A percentile compares a stretch with the other conserved stretches of the same genome.
Evolutionary conservation across 2,329 filamentous ascomycete genomes (phyloP).

Genomic region (Cladosporium sp.): DNA sequence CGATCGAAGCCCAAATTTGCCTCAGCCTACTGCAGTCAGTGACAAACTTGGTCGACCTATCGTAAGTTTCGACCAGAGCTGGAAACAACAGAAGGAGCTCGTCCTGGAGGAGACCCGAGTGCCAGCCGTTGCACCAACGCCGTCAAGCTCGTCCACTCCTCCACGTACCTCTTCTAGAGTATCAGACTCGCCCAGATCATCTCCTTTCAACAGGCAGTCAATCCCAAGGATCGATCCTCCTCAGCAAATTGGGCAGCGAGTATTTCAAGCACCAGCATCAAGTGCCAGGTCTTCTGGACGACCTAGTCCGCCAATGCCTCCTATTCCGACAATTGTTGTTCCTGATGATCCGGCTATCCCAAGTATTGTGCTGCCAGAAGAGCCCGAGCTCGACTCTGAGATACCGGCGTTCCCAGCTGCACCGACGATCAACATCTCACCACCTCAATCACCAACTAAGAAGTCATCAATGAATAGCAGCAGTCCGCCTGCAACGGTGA

Average conservation of each 20-base stretch:
- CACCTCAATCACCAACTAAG: slow-evolving; percentile 14
- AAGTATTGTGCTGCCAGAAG: slow-evolving; percentile 24
- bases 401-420: slow-evolving; percentile 12
- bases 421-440: slow-evolving; percentile 20
- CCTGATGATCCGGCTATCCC: slow-evolving; percentile 5
- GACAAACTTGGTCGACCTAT: slow-evolving; percentile 87
- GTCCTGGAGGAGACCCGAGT: slow-evolving; percentile 57
- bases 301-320: slow-evolving; percentile 15
- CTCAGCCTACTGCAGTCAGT: slow-evolving; percentile 85
- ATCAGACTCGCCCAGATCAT: slow-evolving; percentile 4
- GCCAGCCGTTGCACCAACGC: slow-evolving; percentile 24
- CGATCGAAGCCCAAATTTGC: slow-evolving; percentile 81
- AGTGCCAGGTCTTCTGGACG: background rate
- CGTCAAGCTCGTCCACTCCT: background rate
- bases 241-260: background rate
- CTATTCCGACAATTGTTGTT: slow-evolving; percentile 21
- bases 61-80: slow-evolving; percentile 90
- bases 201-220: slow-evolving; percentile 8
- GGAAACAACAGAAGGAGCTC: slow-evolving; percentile 66
- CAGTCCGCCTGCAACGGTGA: background rate
- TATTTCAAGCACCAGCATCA: background rate
- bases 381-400: slow-evolving; percentile 10
- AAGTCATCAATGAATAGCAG: background rate
- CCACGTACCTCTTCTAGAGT: background rate
- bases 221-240: slow-evolving; percentile 24